Evolutionary conservation across 2,329 filamentous ascomycete species (phyloP).

Genomic region (Juglanconis oblonga): DNA sequence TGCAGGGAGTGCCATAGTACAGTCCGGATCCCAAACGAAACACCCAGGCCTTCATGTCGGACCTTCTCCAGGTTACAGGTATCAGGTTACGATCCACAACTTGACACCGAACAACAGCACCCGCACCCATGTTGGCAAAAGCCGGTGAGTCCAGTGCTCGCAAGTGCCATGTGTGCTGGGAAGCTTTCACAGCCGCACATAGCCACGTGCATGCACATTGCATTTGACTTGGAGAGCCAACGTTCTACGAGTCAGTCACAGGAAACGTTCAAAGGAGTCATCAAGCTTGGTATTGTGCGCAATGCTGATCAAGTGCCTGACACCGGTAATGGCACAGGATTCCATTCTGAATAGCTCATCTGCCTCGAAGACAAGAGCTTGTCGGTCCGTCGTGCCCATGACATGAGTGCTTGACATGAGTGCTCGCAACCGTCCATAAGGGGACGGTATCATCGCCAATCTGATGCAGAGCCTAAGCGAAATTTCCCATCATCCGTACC

Average conservation of each 20-base stretch:
- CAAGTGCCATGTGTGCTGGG: neutral
- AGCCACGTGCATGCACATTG: neutral
- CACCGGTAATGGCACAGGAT: neutral
- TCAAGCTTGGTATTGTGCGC: constrained; percentile 12
- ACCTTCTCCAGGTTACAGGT: neutral
- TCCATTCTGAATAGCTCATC: neutral
- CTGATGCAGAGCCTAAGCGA: constrained; percentile 13
- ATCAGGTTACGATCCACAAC: neutral
- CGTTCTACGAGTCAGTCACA: neutral
- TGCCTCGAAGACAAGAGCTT: constrained; percentile 1
- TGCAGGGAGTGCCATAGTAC: too few relatives aligned
- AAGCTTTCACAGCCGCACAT: neutral
- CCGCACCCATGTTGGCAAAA: neutral
- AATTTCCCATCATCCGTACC: constrained; percentile 7
- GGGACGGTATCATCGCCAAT: constrained; percentile 8
- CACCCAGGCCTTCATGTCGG: neutral
- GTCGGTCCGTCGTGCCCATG: neutral
- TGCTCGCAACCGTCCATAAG: constrained; percentile 9
- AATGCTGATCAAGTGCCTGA: constrained; percentile 6
- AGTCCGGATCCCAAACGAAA: neutral
- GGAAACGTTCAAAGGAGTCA: constrained; percentile 1
- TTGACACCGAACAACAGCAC: too few relatives aligned
- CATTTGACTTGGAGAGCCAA: neutral
- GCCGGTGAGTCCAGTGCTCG: too few relatives aligned
- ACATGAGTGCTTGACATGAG: constrained; percentile 6